These are phyloP conservation scores for Borealophlyctis nickersoniae DNA, from an alignment of 192 early-diverging fungal genomes.

Conservation along the genomic window DNA sequence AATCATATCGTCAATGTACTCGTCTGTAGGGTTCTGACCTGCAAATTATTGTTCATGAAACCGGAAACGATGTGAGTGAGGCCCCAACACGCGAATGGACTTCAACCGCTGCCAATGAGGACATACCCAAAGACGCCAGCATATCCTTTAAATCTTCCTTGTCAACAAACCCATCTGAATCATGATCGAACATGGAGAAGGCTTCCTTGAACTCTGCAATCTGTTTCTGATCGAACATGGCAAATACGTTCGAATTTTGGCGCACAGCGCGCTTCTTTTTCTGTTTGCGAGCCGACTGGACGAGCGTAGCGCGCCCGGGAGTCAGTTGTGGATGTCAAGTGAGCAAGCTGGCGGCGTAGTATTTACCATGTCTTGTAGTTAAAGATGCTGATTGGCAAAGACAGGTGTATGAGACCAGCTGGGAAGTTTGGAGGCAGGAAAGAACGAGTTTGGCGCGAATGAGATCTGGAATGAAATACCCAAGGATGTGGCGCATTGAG, in stretches of 20 bases:
- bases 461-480: no score
- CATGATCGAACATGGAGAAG: constrained; percentile 93
- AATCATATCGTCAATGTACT: constrained; percentile 87
- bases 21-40: constrained; percentile 72
- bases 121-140: constrained; percentile 72
- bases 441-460: no score
- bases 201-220: constrained; percentile 97
- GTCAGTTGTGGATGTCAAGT: no score
- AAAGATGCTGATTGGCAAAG: no score
- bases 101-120: neutral
- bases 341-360: no score
- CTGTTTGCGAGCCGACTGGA: constrained; percentile 47
- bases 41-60: constrained; percentile 7
- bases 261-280: constrained; percentile 88
- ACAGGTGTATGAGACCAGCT: no score
- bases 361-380: no score
- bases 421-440: no score
- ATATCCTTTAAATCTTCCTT: constrained; percentile 90
- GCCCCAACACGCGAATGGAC: constrained; percentile 1
- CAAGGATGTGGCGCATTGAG: no score
- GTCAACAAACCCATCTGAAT: constrained; percentile 88
- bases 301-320: neutral
- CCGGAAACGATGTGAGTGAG: neutral
- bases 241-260: constrained; percentile 97
- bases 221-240: constrained; percentile 94